These are phyloP conservation scores for Fusarium cyanostomum DNA, from an alignment of 2,329 filamentous ascomycete genomes.

Conservation along the genomic window DNA sequence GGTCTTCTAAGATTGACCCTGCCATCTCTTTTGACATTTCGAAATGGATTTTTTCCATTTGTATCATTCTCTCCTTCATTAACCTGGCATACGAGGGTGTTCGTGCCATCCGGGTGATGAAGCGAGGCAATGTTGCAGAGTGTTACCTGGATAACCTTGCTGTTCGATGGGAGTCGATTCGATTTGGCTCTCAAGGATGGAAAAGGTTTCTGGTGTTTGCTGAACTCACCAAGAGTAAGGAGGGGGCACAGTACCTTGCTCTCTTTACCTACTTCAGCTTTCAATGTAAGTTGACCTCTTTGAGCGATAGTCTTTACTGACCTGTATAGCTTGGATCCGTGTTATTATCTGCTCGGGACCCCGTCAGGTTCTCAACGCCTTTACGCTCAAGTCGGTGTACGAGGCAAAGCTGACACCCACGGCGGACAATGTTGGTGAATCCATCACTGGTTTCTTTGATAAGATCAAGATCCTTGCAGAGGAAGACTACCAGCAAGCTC, in stretches of 20 bases:
- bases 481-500: conserved; percentile 78
- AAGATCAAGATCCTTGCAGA: conserved; percentile 80
- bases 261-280: conserved; percentile 89
- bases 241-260: conserved; percentile 89
- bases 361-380: conserved; percentile 87
- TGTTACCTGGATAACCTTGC: conserved; percentile 91
- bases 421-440: conserved; percentile 64
- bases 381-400: conserved; percentile 89
- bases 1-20: conserved; percentile 85
- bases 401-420: conserved; percentile 72
- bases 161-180: conserved; percentile 82
- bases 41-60: conserved; percentile 94
- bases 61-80: conserved; percentile 89
- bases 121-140: conserved; percentile 85
- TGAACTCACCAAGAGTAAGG: conserved; percentile 88
- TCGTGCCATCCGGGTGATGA: conserved; percentile 82
- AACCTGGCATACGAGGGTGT: conserved; percentile 84
- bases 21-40: conserved; percentile 79
- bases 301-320: conserved; percentile 17
- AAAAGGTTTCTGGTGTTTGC: conserved; percentile 92
- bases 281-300: conserved; percentile 58
- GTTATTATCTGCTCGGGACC: conserved; percentile 92
- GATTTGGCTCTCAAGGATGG: conserved; percentile 81
- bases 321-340: conserved; percentile 77
- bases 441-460: conserved; percentile 79